Conservation (phyloP, 2,329 filamentous ascomycete species). For the Ascochyta pisi region DNA sequence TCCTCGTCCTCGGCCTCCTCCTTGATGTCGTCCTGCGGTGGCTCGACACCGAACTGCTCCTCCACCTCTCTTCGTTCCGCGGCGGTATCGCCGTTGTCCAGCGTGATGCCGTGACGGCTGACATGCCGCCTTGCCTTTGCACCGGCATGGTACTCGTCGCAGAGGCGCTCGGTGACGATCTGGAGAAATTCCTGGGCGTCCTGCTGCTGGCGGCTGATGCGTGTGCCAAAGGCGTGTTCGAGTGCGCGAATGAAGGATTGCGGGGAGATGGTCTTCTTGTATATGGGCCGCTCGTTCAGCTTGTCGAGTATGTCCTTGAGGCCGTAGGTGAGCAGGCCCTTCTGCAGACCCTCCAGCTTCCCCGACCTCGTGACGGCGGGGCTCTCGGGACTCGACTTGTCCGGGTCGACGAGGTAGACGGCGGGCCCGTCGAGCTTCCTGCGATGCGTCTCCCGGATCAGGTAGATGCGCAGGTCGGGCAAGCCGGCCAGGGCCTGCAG, state of each 20-base stretch:
- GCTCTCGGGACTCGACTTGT: conserved; percentile 51
- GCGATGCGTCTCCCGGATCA: conserved; percentile 90
- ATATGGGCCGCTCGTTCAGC: conserved; percentile 90
- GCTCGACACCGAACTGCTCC: conserved; percentile 32
- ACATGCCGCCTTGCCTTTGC: conserved; percentile 72
- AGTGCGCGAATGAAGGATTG: conserved; percentile 82
- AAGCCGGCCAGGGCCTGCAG: conserved; percentile 91
- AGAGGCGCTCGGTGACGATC: conserved; percentile 87
- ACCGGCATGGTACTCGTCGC: conserved; percentile 92
- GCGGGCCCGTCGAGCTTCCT: conserved; percentile 78
- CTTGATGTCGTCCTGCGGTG: conserved; percentile 37
- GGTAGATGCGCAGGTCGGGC: conserved; percentile 85
- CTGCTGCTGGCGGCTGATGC: conserved; percentile 93
- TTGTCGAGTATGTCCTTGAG: conserved; percentile 92
- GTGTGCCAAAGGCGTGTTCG: conserved; percentile 84
- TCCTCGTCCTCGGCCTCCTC: conserved; percentile 38
- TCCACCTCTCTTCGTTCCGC: conserved; percentile 34
- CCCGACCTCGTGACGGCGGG: conserved; percentile 51
- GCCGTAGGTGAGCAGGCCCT: conserved; percentile 81
- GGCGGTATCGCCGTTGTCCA: conserved; percentile 26
- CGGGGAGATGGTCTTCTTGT: conserved; percentile 91
- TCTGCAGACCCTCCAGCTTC: conserved; percentile 69
- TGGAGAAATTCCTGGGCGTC: conserved; percentile 98
- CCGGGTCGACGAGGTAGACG: conserved; percentile 72
- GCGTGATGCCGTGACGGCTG: conserved; percentile 35